These are phyloP conservation scores for Pythium coloratum DNA, from an alignment of 352 stramenopile genomes.

Conservation along the genomic window DNA sequence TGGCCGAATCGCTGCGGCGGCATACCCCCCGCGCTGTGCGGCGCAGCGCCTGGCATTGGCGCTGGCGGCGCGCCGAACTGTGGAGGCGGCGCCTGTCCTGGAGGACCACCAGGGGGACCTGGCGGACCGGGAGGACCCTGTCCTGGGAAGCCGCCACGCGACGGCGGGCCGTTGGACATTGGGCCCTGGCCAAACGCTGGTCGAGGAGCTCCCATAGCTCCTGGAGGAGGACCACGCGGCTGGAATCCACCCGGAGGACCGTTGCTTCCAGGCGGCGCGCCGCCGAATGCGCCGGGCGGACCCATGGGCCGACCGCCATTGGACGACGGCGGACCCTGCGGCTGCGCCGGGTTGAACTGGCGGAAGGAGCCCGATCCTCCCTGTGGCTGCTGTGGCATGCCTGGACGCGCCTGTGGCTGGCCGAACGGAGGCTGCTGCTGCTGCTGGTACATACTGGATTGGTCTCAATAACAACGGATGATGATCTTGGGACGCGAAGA, in stretches of 20 bases:
- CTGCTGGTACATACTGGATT: conserved; percentile 22
- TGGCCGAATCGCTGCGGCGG: conserved; percentile 24
- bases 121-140: conserved; percentile 8
- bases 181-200: conserved; percentile 24
- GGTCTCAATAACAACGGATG: not conserved
- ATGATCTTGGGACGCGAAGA: not conserved
- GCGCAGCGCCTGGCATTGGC: conserved; percentile 7
- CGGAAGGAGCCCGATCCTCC: conserved; percentile 45
- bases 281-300: conserved; percentile 3
- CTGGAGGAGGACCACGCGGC: conserved; percentile 17
- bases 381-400: conserved; percentile 26
- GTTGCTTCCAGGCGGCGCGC: conserved; percentile 9
- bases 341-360: conserved; percentile 60
- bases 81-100: conserved; percentile 3
- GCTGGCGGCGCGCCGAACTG: conserved; percentile 17
- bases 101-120: conserved; percentile 2
- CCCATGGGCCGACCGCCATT: conserved; percentile 15
- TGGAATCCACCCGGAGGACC: conserved; percentile 19
- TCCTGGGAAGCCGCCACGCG: conserved; percentile 13
- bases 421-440: conserved; percentile 33
- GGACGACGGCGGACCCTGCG: conserved; percentile 22
- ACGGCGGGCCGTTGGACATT: conserved; percentile 15
- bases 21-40: conserved; percentile 17
- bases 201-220: conserved; percentile 14
- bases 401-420: conserved; percentile 31